Evolutionary conservation across 1,284 basidiomycete genomes (phyloP), one percentile per base, ranked within the genome.

Genomic region (Trametes polyzona): DNA sequence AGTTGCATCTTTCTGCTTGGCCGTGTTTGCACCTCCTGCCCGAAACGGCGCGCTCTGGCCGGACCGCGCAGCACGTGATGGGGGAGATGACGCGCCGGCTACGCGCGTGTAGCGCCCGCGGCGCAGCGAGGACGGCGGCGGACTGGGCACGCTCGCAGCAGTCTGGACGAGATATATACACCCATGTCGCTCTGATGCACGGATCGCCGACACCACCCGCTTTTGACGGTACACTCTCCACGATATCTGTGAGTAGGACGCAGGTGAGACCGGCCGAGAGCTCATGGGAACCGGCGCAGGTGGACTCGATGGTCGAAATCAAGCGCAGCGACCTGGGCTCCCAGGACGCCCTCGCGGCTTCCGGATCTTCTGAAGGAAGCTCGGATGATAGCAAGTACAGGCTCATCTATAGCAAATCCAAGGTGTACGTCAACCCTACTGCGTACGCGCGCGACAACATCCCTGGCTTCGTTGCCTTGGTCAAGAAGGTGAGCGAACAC

Each of bases 371-470:
- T n/a, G 53, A 37, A 32, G 69, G 64, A 11, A 72, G 74, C 19
- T 79, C 83, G 51, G 87, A 88, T 57, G 82, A 83, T 64, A 68
- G 67, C 59, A 86, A 82, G 71, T 83, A 84, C 69, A 79, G 89
- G 50, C 78, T 97, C 42, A 73, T 96, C 17, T 96, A 93, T 67
- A 90, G 86, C 72, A 96, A 96, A 73, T 92, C 90, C 36, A 95
- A 95, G 71, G 94, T 96, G 37, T 95, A 95, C 68, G 88, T 97
- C 42, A 95, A 98, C 68, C 96, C 96, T 0, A 96, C 95, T 0
- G 87, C 92, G 2, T 96, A 95, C 70, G 81, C 90, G 2, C 83
- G 90, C 65, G 96, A 98, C 74, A 97, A 98, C 72, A 92, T 98
- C 27, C 86, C 94, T 4, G 96, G 96, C 3, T 97, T 96, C 71